phyloP scores from a whole-genome alignment of 106 monocot species.

The Phalaenopsis equestris region DNA sequence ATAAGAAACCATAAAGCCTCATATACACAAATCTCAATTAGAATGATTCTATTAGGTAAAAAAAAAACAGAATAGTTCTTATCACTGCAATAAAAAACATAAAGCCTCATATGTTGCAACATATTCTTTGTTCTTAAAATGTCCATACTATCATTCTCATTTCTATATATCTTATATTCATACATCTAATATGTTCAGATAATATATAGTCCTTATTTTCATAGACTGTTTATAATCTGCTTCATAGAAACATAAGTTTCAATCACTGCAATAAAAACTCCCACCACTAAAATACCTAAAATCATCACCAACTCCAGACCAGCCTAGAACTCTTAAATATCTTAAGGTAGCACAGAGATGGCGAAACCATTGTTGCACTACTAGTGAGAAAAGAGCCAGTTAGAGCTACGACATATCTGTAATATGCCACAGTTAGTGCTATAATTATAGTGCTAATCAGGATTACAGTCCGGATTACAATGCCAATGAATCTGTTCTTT shows the following conservation, averaged over 20 bases:
- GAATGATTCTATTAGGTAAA: too few relatives aligned
- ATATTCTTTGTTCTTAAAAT: too few relatives aligned
- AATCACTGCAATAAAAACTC: constrained; percentile 28
- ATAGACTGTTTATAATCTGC: constrained; percentile 46
- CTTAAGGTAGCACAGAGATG: constrained; percentile 72
- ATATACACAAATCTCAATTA: too few relatives aligned
- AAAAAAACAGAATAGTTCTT: too few relatives aligned
- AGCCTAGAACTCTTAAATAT: constrained; percentile 29
- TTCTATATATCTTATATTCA: too few relatives aligned
- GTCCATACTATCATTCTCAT: too few relatives aligned
- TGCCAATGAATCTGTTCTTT: constrained; percentile 14
- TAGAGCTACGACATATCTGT: constrained; percentile 31
- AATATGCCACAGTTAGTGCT: constrained; percentile 38
- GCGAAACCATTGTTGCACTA: constrained; percentile 33
- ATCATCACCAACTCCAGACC: constrained; percentile 26
- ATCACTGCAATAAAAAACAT: too few relatives aligned
- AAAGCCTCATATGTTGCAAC: too few relatives aligned
- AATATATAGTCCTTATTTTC: not conserved
- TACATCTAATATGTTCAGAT: not conserved
- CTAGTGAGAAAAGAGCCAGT: constrained; percentile 42
- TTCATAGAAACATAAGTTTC: constrained; percentile 59
- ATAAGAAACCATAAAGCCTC: too few relatives aligned
- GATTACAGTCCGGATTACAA: constrained; percentile 24
- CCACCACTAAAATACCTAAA: constrained; percentile 33
- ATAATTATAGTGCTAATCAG: constrained; percentile 28